A percentile compares a stretch with the other conserved stretches of the same genome.
These are phyloP conservation scores for Scutellaria galericulata DNA, from an alignment of 257 asterid species.

Conservation along the genomic window DNA sequence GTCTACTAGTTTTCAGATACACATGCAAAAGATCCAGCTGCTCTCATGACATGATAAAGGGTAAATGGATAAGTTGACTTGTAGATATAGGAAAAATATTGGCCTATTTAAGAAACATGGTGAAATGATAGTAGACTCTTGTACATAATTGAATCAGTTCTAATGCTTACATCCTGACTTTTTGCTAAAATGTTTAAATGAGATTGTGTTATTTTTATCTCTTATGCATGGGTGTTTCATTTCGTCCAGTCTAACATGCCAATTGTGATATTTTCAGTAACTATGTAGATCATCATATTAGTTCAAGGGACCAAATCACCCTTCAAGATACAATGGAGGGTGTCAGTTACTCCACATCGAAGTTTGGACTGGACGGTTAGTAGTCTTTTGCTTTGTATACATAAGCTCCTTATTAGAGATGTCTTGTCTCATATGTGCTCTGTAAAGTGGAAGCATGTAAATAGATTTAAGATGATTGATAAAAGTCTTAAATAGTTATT, in stretches of 20 bases:
- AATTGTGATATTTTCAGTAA: slow-evolving; percentile 63
- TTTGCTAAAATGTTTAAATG: slow-evolving; percentile 23
- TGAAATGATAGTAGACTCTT: slow-evolving; percentile 14
- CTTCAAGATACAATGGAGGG: slow-evolving; percentile 95
- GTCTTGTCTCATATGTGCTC: slow-evolving; percentile 12
- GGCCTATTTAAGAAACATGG: slow-evolving; percentile 20
- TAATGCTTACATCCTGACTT: slow-evolving; percentile 24
- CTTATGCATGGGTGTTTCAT: slow-evolving; percentile 21
- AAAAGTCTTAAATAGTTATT: slow-evolving; percentile 7
- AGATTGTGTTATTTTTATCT: slow-evolving; percentile 5
- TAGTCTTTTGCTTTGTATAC: slow-evolving; percentile 31
- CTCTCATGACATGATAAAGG: slow-evolving; percentile 5
- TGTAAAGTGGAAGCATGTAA: neutral
- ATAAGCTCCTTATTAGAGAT: neutral
- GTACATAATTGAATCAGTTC: slow-evolving; percentile 20
- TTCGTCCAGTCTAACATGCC: slow-evolving; percentile 36
- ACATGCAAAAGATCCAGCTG: neutral
- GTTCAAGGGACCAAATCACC: slow-evolving; percentile 95
- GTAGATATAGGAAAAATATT: slow-evolving; percentile 9
- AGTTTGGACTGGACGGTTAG: slow-evolving; percentile 95
- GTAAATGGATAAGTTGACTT: slow-evolving; percentile 7
- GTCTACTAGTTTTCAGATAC: slow-evolving; percentile 8
- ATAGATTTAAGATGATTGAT: slow-evolving; percentile 9
- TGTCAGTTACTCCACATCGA: slow-evolving; percentile 77
- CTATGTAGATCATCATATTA: slow-evolving; percentile 87